Evolutionary conservation across 2,329 filamentous ascomycete species (phyloP).

Genomic region (Xylaria multiplex): DNA sequence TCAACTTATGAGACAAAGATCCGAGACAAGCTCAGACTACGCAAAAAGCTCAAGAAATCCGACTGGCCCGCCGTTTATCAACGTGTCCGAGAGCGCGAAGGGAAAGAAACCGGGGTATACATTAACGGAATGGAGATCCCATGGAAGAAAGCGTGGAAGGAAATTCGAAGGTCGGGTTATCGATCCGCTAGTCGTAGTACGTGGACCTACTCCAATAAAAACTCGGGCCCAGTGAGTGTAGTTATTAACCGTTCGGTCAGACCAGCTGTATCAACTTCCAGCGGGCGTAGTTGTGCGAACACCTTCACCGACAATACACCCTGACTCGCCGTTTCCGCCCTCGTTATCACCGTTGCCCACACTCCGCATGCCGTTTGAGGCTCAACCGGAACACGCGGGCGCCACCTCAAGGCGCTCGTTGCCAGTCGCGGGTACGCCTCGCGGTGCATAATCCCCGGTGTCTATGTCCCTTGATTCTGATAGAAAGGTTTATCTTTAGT

Average conservation of each 20-base stretch:
- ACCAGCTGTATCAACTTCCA: conserved; percentile 8
- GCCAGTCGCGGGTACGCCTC: neutral
- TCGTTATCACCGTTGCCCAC: neutral
- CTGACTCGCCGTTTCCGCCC: neutral
- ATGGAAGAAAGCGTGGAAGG: conserved; percentile 26
- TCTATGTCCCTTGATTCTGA: neutral
- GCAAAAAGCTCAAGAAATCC: conserved; percentile 38
- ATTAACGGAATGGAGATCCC: conserved; percentile 9
- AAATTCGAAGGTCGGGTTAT: conserved; percentile 18
- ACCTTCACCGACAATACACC: neutral
- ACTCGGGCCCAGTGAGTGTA: neutral
- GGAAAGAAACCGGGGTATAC: conserved; percentile 18
- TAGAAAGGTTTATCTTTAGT: neutral
- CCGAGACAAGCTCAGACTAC: conserved; percentile 33
- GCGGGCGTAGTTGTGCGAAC: conserved; percentile 19
- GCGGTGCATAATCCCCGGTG: neutral
- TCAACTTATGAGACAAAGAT: conserved; percentile 38
- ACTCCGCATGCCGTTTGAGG: neutral
- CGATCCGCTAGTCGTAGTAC: neutral
- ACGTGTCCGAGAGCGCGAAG: conserved; percentile 3
- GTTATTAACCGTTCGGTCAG: neutral
- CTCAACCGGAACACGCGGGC: neutral
- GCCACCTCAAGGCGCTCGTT: neutral
- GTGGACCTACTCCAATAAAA: neutral
- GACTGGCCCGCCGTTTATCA: conserved; percentile 37